Evolutionary conservation across 768 basidiomycete genomes (phyloP).

Genomic region (Pisolithus orientalis): DNA sequence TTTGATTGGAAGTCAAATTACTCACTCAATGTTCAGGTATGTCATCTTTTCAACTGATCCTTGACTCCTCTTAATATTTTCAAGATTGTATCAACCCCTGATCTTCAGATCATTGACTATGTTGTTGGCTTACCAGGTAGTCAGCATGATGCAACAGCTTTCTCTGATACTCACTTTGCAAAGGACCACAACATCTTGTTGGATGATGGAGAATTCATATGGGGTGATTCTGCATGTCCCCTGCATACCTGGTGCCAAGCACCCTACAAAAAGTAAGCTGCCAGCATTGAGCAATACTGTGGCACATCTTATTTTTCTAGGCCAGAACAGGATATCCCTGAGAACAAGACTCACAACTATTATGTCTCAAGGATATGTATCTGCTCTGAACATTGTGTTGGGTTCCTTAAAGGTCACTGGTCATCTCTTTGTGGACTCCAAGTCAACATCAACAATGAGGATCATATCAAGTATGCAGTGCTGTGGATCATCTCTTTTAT

Average conservation of each 20-base stretch:
- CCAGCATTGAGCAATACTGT: no score
- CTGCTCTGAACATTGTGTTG: constrained; percentile 34
- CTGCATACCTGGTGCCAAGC: constrained; percentile 23
- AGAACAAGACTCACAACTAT: constrained; percentile 29
- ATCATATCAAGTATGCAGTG: no score
- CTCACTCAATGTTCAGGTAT: no score
- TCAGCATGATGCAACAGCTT: constrained; percentile 29
- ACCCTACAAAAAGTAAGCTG: constrained; percentile 24
- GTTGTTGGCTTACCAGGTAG: constrained; percentile 27
- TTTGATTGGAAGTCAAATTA: no score
- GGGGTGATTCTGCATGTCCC: constrained; percentile 37
- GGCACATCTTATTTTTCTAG: no score
- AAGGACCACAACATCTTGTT: constrained; percentile 1
- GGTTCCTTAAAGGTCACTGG: constrained; percentile 33
- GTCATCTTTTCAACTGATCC: no score
- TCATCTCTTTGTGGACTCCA: constrained; percentile 7
- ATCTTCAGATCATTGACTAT: constrained; percentile 24
- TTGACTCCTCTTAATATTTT: no score
- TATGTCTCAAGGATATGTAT: constrained; percentile 27
- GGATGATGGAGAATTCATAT: constrained; percentile 24
- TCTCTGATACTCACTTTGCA: constrained; percentile 20
- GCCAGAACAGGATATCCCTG: neutral
- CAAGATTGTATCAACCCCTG: no score
- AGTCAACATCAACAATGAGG: constrained; percentile 5
- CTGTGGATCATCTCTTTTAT: constrained; percentile 11